A percentile compares a stretch with the other conserved stretches of the same genome.
Evolutionary conservation across 306 rosid genomes (phyloP).

Genomic region (Myrica gale): DNA sequence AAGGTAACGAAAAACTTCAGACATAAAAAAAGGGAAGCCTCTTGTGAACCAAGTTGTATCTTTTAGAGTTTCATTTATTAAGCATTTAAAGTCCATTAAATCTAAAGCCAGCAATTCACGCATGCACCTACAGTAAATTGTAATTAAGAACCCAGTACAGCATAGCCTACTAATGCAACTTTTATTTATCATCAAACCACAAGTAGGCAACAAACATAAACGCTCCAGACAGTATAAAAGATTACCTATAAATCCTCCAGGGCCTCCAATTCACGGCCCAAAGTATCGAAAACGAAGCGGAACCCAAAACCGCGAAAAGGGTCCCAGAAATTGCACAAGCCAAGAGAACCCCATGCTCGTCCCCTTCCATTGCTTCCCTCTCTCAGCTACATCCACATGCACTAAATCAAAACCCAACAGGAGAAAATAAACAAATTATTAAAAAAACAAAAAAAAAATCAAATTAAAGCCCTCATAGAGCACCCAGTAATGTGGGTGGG

Average conservation of each 20-base stretch:
- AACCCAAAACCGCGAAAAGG: constrained; percentile 76
- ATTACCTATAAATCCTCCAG: constrained; percentile 96
- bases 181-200: constrained; percentile 1
- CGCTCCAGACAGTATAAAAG: not conserved
- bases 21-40: not conserved
- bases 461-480: constrained; percentile 15
- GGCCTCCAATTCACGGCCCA: constrained; percentile 99
- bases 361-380: constrained; percentile 73
- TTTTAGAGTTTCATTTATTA: constrained; percentile 4
- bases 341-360: constrained; percentile 62
- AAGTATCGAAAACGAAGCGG: constrained; percentile 74
- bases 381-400: constrained; percentile 56
- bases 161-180: constrained; percentile 10
- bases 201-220: constrained; percentile 1
- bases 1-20: not conserved
- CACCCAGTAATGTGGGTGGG: constrained; percentile 11
- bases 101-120: constrained; percentile 28
- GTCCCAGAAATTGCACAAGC: constrained; percentile 83
- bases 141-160: constrained; percentile 22
- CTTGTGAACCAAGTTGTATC: constrained; percentile 4
- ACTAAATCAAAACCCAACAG: constrained; percentile 37
- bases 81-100: constrained; percentile 7
- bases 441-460: constrained; percentile 12
- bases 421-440: not conserved
- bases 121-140: constrained; percentile 9